Evolutionary conservation across 2,329 filamentous ascomycete species (phyloP).

Genomic region (Hirsutella minnesotensis): DNA sequence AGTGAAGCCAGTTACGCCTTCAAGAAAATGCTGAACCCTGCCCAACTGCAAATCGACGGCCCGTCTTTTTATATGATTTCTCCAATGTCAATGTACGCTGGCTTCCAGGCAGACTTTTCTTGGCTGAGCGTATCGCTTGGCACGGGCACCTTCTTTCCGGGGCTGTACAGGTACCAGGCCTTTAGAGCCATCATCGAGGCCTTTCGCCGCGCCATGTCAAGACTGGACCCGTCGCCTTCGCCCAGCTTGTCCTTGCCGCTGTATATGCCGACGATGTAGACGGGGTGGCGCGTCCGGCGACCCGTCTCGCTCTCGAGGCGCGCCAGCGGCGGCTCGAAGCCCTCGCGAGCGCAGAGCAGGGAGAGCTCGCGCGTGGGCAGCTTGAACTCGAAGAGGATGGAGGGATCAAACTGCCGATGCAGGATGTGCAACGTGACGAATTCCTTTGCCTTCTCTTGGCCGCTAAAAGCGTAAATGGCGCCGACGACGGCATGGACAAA

Average conservation of each 20-base stretch:
- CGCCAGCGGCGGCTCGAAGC: slow-evolving; percentile 78
- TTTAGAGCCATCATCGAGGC: slow-evolving; percentile 81
- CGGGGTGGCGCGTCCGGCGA: slow-evolving; percentile 69
- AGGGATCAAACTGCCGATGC: slow-evolving; percentile 64
- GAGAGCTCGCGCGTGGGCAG: slow-evolving; percentile 75
- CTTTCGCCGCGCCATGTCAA: slow-evolving; percentile 65
- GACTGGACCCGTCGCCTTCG: slow-evolving; percentile 69
- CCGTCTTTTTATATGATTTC: slow-evolving; percentile 45
- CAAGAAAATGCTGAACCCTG: background rate
- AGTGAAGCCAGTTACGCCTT: background rate
- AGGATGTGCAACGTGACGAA: slow-evolving; percentile 82
- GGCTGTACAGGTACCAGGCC: slow-evolving; percentile 93
- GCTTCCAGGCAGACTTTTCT: slow-evolving; percentile 51
- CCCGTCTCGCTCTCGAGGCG: slow-evolving; percentile 86
- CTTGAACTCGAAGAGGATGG: slow-evolving; percentile 71
- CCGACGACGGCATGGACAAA: slow-evolving; percentile 80
- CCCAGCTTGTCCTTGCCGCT: slow-evolving; percentile 85
- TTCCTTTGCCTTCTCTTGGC: slow-evolving; percentile 62
- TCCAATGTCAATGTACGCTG: slow-evolving; percentile 57
- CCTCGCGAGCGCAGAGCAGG: slow-evolving; percentile 74
- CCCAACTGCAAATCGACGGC: background rate
- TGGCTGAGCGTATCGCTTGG: slow-evolving; percentile 59
- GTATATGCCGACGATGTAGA: slow-evolving; percentile 90
- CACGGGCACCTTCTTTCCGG: slow-evolving; percentile 49
- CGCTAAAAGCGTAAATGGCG: slow-evolving; percentile 74